Percentiles rank a stretch among this genome's conserved stretches.
Evolutionary conservation across 192 early-diverging fungal species (phyloP).

Genomic region (Chytriomyces sp.): DNA sequence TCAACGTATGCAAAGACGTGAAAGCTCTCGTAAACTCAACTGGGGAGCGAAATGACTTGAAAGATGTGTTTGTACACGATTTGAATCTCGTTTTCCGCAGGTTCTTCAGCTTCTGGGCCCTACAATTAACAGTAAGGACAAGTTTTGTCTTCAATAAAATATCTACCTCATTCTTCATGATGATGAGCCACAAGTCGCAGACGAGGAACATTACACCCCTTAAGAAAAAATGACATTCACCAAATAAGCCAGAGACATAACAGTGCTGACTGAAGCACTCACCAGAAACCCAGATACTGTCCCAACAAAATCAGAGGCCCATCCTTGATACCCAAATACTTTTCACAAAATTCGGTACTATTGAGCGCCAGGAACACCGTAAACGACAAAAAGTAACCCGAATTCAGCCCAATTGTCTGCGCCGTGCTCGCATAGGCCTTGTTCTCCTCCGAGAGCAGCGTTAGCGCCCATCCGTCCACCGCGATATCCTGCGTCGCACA

Average conservation of each 20-base stretch:
- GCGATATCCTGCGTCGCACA: constrained; percentile 91
- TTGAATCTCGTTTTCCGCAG: constrained; percentile 35
- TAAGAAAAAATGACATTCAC: background rate
- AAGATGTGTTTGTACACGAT: constrained; percentile 85
- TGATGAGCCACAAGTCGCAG: constrained; percentile 80
- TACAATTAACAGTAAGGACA: constrained; percentile 2
- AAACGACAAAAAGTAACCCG: constrained; percentile 93
- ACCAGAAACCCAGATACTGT: constrained; percentile 89
- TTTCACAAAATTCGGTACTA: constrained; percentile 89
- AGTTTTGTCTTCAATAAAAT: constrained; percentile 12
- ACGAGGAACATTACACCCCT: constrained; percentile 78
- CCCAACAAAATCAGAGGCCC: constrained; percentile 79
- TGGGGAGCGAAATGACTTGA: constrained; percentile 81
- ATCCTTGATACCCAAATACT: constrained; percentile 74
- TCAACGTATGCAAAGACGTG: too few species aligned
- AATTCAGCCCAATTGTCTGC: constrained; percentile 96
- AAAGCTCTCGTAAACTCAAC: constrained; percentile 45
- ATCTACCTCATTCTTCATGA: constrained; percentile 71
- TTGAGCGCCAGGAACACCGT: constrained; percentile 97
- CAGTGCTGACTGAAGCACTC: background rate
- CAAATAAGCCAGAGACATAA: background rate
- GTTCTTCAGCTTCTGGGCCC: constrained; percentile 22
- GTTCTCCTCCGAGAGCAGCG: constrained; percentile 87
- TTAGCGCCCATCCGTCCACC: constrained; percentile 90
- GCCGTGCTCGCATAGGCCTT: constrained; percentile 90